Base-by-base conservation (phyloP, 2,329 filamentous ascomycete genomes). In the Sarocladium oryzae region DNA sequence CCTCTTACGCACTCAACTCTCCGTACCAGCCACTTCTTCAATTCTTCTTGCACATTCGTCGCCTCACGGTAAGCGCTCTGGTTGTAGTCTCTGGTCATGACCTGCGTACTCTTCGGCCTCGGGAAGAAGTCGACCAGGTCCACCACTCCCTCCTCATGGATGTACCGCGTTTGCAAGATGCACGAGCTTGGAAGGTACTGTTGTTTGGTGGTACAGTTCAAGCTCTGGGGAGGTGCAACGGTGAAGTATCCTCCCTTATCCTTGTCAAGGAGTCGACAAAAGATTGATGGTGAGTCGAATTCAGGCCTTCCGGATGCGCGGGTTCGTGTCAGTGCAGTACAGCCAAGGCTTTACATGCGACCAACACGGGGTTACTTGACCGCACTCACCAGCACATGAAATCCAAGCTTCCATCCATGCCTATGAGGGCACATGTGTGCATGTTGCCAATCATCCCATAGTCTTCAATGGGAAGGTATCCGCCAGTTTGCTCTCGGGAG, bases 371-470 rank as follows among this genome's bases (percentile, higher is more conserved):
- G n/a, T n/a, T n/a, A n/a, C n/a, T n/a, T n/a, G n/a, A n/a, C n/a
- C n/a, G n/a, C 48, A 56, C 74, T 66, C 61, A 82, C 82, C 85
- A 90, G 66, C 85, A 89, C 84, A 89, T 86, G 58, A 83, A 88
- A 62, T 89, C 86, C 52, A 90, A 67, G 56, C 84, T 85, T 21
- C 86, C 86, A 60, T 86, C 82, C 61, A 86, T 86, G 56, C 84
- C 85, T 20, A 88, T 77, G n/a, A 89, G 70, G 13, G 86, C 85
- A 69, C 84, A 88, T 1, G 86, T 90, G 59, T 84, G 78, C 85
- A 90, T 88, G 61, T 89, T 89, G 21, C 86, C 86, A 59, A 90
- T 88, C 66, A 90, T 77, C 51, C 86, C 86, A 73, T 89, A 89
- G 66, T 89, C 81, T 62, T 89, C 86, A 56, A 89, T 86, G 43